Evolutionary conservation across 176 grass and related monocot genomes (phyloP).

Genomic region (Thalia dealbata): DNA sequence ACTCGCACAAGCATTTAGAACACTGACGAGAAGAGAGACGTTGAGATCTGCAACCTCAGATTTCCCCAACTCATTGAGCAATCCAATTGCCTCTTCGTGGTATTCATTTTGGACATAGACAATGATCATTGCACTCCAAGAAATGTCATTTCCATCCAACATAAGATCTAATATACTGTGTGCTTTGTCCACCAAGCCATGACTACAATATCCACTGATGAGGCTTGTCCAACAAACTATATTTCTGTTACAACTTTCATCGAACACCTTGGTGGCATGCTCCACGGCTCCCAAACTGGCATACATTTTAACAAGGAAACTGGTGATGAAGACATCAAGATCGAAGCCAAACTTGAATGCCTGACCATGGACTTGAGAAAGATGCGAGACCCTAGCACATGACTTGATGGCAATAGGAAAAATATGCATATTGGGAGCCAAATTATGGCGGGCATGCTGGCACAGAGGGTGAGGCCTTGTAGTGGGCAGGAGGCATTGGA

Average conservation of each 20-base stretch:
- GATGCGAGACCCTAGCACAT: too few species aligned
- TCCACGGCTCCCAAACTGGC: neutral
- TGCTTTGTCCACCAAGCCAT: conserved; percentile 8
- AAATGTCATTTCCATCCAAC: neutral
- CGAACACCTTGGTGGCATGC: conserved; percentile 3
- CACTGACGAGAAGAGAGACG: conserved; percentile 1
- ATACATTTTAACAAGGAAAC: neutral
- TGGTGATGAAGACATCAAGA: conserved; percentile 17
- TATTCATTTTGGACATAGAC: conserved; percentile 10
- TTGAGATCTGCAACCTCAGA: neutral
- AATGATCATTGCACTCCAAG: conserved; percentile 13
- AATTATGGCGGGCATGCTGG: neutral
- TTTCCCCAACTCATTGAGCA: neutral
- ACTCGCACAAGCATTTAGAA: conserved; percentile 8
- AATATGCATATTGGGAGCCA: conserved; percentile 1
- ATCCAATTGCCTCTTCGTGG: conserved; percentile 6
- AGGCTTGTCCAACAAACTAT: conserved; percentile 14
- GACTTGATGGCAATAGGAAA: conserved; percentile 9
- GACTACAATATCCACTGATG: too few species aligned
- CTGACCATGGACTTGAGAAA: too few species aligned
- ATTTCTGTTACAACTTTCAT: conserved; percentile 13
- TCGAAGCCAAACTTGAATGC: too few species aligned
- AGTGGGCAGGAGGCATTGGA: neutral
- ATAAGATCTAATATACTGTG: neutral
- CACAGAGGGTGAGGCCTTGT: neutral